Evolutionary conservation across 2,329 filamentous ascomycete species (phyloP).

Genomic region (Aureobasidium sp.): DNA sequence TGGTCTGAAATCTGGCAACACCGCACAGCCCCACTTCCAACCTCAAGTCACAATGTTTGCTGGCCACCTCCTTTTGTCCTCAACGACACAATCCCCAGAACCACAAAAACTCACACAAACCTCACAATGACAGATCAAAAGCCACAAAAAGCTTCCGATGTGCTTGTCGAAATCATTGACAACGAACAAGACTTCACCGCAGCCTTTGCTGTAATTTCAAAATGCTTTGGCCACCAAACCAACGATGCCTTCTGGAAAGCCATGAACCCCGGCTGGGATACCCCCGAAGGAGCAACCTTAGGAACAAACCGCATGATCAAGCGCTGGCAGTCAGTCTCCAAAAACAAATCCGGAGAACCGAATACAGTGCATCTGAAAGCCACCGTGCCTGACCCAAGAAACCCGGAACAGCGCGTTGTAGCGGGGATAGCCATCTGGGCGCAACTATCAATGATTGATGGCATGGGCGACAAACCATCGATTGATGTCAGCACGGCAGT

Average conservation of each 20-base stretch:
- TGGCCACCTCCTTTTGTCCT: neutral
- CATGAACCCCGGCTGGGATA: slow-evolving; percentile 49
- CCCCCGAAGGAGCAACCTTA: slow-evolving; percentile 33
- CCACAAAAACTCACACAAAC: neutral
- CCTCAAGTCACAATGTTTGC: neutral
- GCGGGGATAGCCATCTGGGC: slow-evolving; percentile 49
- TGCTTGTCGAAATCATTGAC: neutral
- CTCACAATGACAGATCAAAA: neutral
- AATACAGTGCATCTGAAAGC: slow-evolving; percentile 49
- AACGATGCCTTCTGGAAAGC: slow-evolving; percentile 43
- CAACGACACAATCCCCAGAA: neutral
- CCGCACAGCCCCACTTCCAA: neutral
- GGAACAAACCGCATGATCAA: slow-evolving; percentile 32
- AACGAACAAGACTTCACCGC: neutral
- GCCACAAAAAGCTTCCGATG: neutral
- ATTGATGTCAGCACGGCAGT: slow-evolving; percentile 28
- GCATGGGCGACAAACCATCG: slow-evolving; percentile 36
- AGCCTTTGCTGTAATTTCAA: slow-evolving; percentile 23
- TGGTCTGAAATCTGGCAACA: slow-evolving; percentile 1
- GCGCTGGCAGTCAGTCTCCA: slow-evolving; percentile 34
- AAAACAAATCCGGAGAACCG: slow-evolving; percentile 36
- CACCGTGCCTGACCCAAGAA: slow-evolving; percentile 33
- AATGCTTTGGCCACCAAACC: slow-evolving; percentile 43
- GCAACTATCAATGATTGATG: slow-evolving; percentile 42
- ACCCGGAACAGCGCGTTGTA: slow-evolving; percentile 25